phyloP scores from a whole-genome alignment of 2,329 filamentous ascomycete species.

The Phyllosticta citrichinensis region DNA sequence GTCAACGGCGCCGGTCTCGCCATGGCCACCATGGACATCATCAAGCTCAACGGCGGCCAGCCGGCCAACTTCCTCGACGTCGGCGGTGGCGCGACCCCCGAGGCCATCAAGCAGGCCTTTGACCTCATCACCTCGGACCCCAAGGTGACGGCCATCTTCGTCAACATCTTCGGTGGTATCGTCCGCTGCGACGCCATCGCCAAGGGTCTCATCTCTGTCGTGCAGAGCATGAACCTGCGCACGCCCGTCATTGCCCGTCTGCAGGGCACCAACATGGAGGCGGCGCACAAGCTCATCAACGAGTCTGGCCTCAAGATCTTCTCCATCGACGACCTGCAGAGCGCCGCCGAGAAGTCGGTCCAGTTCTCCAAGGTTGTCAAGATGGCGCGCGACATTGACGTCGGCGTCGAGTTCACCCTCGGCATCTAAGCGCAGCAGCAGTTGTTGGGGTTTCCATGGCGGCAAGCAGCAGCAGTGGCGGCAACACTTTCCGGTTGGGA shows the following conservation, averaged over 20 bases:
- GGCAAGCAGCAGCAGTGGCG: background rate
- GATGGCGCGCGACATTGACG: slow-evolving; percentile 94
- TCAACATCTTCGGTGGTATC: slow-evolving; percentile 99
- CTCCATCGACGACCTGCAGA: slow-evolving; percentile 97
- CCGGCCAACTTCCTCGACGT: slow-evolving; percentile 99
- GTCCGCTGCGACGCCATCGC: slow-evolving; percentile 97
- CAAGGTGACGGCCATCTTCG: slow-evolving; percentile 97
- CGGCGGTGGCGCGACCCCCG: slow-evolving; percentile 90
- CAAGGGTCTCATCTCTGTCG: slow-evolving; percentile 89
- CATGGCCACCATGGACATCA: slow-evolving; percentile 99
- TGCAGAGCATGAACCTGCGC: slow-evolving; percentile 87
- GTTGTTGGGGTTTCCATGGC: background rate
- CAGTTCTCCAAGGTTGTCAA: slow-evolving; percentile 99
- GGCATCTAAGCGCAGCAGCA: slow-evolving; percentile 60
- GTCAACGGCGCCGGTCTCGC: slow-evolving; percentile 98
- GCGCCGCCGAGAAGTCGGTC: slow-evolving; percentile 92
- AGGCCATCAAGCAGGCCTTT: slow-evolving; percentile 94
- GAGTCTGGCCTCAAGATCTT: slow-evolving; percentile 99
- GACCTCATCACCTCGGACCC: slow-evolving; percentile 97
- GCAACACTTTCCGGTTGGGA: background rate
- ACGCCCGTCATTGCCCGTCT: slow-evolving; percentile 94
- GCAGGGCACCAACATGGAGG: slow-evolving; percentile 97
- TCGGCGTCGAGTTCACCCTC: slow-evolving; percentile 56
- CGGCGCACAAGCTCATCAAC: slow-evolving; percentile 85
- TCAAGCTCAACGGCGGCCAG: slow-evolving; percentile 94